Evolutionary conservation across 345 rosid species (phyloP).

Genomic region (Turritis glabra): DNA sequence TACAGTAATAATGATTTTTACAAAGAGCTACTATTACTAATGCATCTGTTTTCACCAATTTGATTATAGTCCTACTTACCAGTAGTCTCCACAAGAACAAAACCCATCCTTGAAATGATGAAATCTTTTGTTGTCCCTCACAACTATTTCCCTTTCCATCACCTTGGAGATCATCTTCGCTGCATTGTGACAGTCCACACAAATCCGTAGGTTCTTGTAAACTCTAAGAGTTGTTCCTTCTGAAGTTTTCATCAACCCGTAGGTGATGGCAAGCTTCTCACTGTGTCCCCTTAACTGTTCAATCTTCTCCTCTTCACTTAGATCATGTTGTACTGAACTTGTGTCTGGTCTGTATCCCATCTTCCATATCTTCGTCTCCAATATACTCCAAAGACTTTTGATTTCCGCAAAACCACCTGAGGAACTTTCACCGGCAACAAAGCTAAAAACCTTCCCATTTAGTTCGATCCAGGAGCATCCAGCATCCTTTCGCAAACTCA

Average conservation of each 20-base stretch:
- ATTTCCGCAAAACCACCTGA: slow-evolving; percentile 40
- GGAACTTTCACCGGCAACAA: slow-evolving; percentile 46
- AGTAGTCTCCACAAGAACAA: slow-evolving; percentile 46
- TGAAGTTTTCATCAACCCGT: slow-evolving; percentile 56
- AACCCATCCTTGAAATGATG: slow-evolving; percentile 66
- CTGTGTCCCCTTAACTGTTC: slow-evolving; percentile 51
- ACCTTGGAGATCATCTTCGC: slow-evolving; percentile 56
- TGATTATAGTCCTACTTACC: slow-evolving; percentile 11
- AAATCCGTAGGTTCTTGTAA: slow-evolving; percentile 62
- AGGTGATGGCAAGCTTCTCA: slow-evolving; percentile 59
- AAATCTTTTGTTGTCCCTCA: slow-evolving; percentile 65
- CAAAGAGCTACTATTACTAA: background rate
- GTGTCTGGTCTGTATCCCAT: slow-evolving; percentile 57
- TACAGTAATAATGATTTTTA: background rate
- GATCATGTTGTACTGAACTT: slow-evolving; percentile 55
- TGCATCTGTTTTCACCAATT: background rate
- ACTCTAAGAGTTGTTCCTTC: slow-evolving; percentile 52
- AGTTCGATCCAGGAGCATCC: slow-evolving; percentile 81
- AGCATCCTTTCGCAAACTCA: slow-evolving; percentile 55
- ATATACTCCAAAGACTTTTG: slow-evolving; percentile 41
- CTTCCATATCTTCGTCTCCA: slow-evolving; percentile 48
- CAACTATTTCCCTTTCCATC: slow-evolving; percentile 54
- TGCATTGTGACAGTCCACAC: slow-evolving; percentile 68
- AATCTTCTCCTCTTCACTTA: slow-evolving; percentile 55
- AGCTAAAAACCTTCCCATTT: slow-evolving; percentile 53